Conservation (phyloP, 306 rosid genomes). For the Castanea sativa region DNA sequence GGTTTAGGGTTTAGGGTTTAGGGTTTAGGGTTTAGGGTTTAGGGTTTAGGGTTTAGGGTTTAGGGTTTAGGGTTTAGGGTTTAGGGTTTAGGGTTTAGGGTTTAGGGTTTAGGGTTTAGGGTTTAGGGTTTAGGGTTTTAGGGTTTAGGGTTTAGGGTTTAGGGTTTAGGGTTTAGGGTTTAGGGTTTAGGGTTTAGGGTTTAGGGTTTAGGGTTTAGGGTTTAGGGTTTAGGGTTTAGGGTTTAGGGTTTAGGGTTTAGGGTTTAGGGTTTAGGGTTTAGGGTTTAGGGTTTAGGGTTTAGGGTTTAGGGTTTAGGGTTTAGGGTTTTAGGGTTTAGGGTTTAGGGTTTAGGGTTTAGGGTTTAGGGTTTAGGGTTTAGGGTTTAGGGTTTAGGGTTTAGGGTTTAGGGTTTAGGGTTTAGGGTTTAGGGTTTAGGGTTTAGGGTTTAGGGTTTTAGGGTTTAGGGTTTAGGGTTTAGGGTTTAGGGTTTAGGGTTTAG, state of each 20-base stretch:
- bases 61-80: too few relatives aligned
- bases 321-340: slow-evolving; percentile 1
- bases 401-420: slow-evolving; percentile 1
- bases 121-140: too few relatives aligned
- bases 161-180: too few relatives aligned
- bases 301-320: not conserved
- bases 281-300: not conserved
- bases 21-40: too few relatives aligned
- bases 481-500: slow-evolving; percentile 13
- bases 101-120: too few relatives aligned
- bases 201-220: slow-evolving; percentile 14
- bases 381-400: slow-evolving; percentile 3
- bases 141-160: too few relatives aligned
- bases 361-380: not conserved
- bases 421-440: not conserved
- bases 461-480: slow-evolving; percentile 1
- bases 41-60: too few relatives aligned
- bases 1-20: too few relatives aligned
- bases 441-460: slow-evolving; percentile 3
- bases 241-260: not conserved
- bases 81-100: too few relatives aligned
- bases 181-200: slow-evolving; percentile 1
- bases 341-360: too few relatives aligned
- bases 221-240: not conserved
- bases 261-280: slow-evolving; percentile 1